A percentile compares a stretch with the other conserved stretches of the same genome.
Conservation (phyloP, 2,329 filamentous ascomycete genomes). For the Xylariaceae sp. region DNA sequence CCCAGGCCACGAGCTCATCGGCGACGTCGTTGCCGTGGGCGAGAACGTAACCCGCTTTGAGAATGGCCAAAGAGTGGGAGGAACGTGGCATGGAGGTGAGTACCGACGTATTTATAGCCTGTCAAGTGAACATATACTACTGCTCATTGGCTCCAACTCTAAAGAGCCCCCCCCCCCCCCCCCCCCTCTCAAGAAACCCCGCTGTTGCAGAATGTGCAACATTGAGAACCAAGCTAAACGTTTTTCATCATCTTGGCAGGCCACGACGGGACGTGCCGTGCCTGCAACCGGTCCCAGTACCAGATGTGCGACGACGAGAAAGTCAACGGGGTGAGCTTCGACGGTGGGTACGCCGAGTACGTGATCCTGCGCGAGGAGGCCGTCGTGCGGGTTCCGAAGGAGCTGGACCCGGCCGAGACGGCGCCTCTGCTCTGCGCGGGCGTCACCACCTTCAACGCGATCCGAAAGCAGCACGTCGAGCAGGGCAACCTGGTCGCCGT, state of each 20-base stretch:
- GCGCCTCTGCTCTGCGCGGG: slow-evolving; percentile 61
- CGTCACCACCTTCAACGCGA: slow-evolving; percentile 57
- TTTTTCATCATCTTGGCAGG: slow-evolving; percentile 32
- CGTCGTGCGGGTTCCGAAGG: slow-evolving; percentile 48
- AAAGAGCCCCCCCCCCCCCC: too few species aligned
- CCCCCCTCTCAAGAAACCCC: neutral
- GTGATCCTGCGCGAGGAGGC: slow-evolving; percentile 55
- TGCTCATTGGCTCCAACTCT: too few species aligned
- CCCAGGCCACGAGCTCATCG: slow-evolving; percentile 68
- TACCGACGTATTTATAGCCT: neutral
- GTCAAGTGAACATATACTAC: too few species aligned
- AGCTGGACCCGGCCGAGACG: slow-evolving; percentile 46
- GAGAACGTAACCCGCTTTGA: slow-evolving; percentile 52
- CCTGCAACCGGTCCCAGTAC: slow-evolving; percentile 58
- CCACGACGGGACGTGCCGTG: slow-evolving; percentile 55
- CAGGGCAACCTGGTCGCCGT: slow-evolving; percentile 50
- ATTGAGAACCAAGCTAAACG: too few species aligned
- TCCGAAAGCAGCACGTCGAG: slow-evolving; percentile 48
- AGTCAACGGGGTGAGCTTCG: slow-evolving; percentile 59
- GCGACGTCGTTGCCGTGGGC: slow-evolving; percentile 58
- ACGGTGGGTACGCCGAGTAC: slow-evolving; percentile 67
- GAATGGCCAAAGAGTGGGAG: slow-evolving; percentile 62
- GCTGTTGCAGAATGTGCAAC: too few species aligned
- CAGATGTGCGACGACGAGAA: slow-evolving; percentile 61
- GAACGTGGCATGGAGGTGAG: slow-evolving; percentile 60